Evolutionary conservation across 2,329 filamentous ascomycete genomes (phyloP), one percentile per base, ranked within the genome.

Genomic region (Cladosporium halotolerans): DNA sequence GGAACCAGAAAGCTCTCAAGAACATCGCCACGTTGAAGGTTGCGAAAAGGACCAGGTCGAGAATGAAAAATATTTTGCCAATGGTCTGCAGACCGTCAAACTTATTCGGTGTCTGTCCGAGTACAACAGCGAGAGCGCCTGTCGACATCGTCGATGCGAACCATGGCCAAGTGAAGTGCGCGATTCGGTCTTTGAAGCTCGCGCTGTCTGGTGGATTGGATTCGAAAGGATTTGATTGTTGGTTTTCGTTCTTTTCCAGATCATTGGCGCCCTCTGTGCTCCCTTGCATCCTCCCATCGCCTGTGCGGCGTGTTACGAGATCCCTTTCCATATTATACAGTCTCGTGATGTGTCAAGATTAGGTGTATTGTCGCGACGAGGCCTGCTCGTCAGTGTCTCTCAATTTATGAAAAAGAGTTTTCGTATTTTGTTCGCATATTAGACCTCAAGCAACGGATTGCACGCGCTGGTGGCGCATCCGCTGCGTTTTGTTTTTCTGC

Each of bases 51-150:
- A 77, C 58, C 4, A 80, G 66, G 60, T 79, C 78, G 56, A 79
- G 60, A 36, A 79, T 65, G 62, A 75, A 80, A 57, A 80, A 70
- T 54, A 76, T 59, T 28, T 76, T 75, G 16, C 78, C 79, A 52
- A 81, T 76, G 7, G 69, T 73, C 53, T 73, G 68, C 13, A 81
- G 71, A 16, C 78, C 78, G 0, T 62, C 60, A 58, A 80, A 81
- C 1, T 61, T 55, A 53, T 73, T 73, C 0, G 74, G 75, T 41
- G 73, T 67, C 32, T 72, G 64, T 3, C 70, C 62, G 28, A 77
- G 68, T 10, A 77, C 64, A 1, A 75, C 68, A 11, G 72, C 66
- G 13, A 78, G 64, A 43, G 74, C 75, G 16, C 75, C 75, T 1
- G 74, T 77, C 14, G 69, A 67, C 73, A 78, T 77, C 10, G 74